Evolutionary conservation across 306 rosid species (phyloP).

Genomic region (Erythrophleum fordii): DNA sequence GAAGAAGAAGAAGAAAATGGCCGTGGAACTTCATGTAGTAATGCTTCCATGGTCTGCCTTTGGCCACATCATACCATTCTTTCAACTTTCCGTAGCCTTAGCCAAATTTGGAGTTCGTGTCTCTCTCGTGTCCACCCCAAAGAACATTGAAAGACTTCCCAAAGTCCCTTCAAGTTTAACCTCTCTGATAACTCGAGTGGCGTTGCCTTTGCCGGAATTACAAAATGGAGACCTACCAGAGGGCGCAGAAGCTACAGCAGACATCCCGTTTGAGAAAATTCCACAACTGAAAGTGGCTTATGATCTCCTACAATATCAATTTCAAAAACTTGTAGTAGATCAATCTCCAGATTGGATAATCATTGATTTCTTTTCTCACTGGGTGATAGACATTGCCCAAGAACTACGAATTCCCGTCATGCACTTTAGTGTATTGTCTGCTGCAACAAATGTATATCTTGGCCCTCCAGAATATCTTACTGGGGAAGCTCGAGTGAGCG

Average conservation of each 20-base stretch:
- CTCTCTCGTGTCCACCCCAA: conserved; percentile 41
- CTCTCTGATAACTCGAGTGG: conserved; percentile 17
- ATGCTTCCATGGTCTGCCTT: conserved; percentile 9
- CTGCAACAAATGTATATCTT: neutral
- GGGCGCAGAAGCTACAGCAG: neutral
- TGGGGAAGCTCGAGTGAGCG: neutral
- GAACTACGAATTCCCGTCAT: neutral
- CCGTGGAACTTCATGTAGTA: neutral
- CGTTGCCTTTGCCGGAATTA: neutral
- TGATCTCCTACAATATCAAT: neutral
- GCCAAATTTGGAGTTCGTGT: conserved; percentile 44
- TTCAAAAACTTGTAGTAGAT: neutral
- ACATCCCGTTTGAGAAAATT: neutral
- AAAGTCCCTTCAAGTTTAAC: conserved; percentile 35
- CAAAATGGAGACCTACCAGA: neutral
- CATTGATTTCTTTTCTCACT: neutral
- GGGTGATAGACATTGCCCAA: neutral
- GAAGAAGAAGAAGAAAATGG: neutral
- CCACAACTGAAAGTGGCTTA: neutral
- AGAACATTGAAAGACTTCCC: conserved; percentile 43
- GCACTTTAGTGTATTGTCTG: neutral
- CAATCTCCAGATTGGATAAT: conserved; percentile 5
- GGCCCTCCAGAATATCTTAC: neutral
- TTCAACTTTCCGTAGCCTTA: conserved; percentile 41
- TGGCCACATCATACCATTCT: conserved; percentile 7